A percentile compares a stretch with the other conserved stretches of the same genome.
These are phyloP conservation scores for Colletotrichum sp. DNA, from an alignment of 2,329 filamentous ascomycete genomes.

Conservation along the genomic window DNA sequence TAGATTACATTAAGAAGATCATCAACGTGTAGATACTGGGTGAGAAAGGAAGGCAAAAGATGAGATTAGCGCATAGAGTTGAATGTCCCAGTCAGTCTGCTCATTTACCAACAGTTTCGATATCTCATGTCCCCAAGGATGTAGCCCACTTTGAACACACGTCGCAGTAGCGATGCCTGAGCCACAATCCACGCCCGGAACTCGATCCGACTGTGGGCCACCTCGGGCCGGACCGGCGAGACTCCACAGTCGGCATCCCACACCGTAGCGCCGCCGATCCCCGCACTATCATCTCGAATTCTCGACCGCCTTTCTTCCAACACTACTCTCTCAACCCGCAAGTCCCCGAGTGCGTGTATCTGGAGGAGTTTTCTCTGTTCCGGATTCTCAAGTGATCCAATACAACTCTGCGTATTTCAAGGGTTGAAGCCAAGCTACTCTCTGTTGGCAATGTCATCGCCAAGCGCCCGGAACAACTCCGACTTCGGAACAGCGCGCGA, in stretches of 20 bases:
- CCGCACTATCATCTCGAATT: background rate
- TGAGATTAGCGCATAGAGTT: background rate
- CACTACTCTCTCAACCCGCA: background rate
- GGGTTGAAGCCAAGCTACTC: background rate
- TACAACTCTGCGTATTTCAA: background rate
- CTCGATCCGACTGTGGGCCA: background rate
- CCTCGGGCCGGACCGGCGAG: background rate
- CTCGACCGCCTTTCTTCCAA: background rate
- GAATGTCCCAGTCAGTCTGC: background rate
- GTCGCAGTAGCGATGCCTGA: background rate
- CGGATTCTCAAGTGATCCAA: background rate
- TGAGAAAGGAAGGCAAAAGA: background rate
- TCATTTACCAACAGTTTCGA: background rate
- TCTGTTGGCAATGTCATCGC: background rate
- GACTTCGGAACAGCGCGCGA: background rate
- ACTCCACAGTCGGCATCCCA: background rate
- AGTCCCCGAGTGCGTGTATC: background rate
- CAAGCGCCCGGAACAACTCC: background rate
- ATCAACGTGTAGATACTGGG: background rate
- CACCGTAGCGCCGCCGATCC: background rate
- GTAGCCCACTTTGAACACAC: background rate
- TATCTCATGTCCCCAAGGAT: background rate
- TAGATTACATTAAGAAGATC: background rate
- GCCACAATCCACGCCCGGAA: background rate
- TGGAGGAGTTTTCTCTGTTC: background rate